phyloP scores from a whole-genome alignment of 768 basidiomycete species.

The Ramaria sp. region DNA sequence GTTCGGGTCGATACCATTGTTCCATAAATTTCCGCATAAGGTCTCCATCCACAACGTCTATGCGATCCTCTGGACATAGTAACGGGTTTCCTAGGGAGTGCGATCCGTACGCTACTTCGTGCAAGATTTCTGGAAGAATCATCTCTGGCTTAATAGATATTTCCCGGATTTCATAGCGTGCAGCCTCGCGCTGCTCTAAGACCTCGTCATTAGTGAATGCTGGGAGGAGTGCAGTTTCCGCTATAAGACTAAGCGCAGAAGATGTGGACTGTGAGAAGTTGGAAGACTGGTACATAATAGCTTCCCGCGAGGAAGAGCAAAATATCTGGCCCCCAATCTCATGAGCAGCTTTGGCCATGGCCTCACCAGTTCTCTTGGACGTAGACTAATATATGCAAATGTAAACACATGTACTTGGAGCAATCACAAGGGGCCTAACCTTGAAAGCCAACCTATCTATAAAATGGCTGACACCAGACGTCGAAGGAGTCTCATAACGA shows the following conservation, averaged over 20 bases:
- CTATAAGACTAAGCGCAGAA: constrained; percentile 75
- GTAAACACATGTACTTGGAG: background rate
- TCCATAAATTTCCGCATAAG: constrained; percentile 53
- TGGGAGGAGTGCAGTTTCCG: constrained; percentile 82
- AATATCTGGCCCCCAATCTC: constrained; percentile 84
- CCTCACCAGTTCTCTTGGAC: constrained; percentile 50
- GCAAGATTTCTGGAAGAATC: constrained; percentile 84
- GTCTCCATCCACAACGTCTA: constrained; percentile 51
- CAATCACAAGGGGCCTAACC: constrained; percentile 31
- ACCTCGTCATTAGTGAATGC: constrained; percentile 70
- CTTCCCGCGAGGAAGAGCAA: constrained; percentile 83
- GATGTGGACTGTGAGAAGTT: constrained; percentile 80
- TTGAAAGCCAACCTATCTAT: constrained; percentile 96
- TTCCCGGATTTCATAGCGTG: constrained; percentile 85
- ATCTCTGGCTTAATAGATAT: constrained; percentile 83
- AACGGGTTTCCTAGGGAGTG: constrained; percentile 83
- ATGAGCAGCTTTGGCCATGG: constrained; percentile 76
- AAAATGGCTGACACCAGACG: constrained; percentile 81
- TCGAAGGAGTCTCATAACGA: constrained; percentile 68
- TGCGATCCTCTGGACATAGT: constrained; percentile 77
- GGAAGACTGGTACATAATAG: constrained; percentile 97
- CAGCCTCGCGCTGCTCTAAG: constrained; percentile 73
- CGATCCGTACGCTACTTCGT: constrained; percentile 70
- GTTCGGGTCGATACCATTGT: constrained; percentile 86
- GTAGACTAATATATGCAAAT: constrained; percentile 51